phyloP scores from a whole-genome alignment of 495 filamentous ascomycete species.

The Xylaria castorea region DNA sequence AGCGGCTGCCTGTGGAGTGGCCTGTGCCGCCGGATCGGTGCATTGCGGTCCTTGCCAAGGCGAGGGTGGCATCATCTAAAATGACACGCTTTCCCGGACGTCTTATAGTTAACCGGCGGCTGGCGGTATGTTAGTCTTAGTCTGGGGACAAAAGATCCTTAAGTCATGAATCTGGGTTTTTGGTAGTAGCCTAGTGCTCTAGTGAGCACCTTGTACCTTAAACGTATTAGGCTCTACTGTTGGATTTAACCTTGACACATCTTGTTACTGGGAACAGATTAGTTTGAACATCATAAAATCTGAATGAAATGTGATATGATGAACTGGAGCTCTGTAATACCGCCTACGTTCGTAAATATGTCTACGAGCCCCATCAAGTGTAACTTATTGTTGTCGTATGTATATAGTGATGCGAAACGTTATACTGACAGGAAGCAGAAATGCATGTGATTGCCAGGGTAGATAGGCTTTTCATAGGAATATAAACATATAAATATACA shows the following conservation, averaged over 20 bases:
- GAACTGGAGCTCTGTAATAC: not conserved
- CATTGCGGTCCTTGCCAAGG: slow-evolving; percentile 2
- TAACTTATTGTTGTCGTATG: not conserved
- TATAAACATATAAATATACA: too few species aligned
- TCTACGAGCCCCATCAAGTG: not conserved
- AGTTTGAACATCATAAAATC: not conserved
- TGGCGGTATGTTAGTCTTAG: not conserved
- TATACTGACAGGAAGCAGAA: not conserved
- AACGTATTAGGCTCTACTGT: not conserved
- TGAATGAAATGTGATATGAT: not conserved
- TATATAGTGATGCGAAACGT: not conserved
- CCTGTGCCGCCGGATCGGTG: not conserved
- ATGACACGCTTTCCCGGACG: not conserved
- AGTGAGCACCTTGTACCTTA: not conserved
- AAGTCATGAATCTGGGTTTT: too few species aligned
- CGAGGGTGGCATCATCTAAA: not conserved
- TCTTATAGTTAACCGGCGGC: not conserved
- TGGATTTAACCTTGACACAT: not conserved
- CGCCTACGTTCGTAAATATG: too few species aligned
- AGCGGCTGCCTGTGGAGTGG: slow-evolving; percentile 4
- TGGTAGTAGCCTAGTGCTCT: not conserved
- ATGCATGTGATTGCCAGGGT: not conserved
- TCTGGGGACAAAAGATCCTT: too few species aligned
- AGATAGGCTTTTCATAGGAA: too few species aligned
- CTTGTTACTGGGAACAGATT: not conserved